Evolutionary conservation across 2,329 filamentous ascomycete species (phyloP).

Genomic region (Gnomoniopsis smithogilvyi): DNA sequence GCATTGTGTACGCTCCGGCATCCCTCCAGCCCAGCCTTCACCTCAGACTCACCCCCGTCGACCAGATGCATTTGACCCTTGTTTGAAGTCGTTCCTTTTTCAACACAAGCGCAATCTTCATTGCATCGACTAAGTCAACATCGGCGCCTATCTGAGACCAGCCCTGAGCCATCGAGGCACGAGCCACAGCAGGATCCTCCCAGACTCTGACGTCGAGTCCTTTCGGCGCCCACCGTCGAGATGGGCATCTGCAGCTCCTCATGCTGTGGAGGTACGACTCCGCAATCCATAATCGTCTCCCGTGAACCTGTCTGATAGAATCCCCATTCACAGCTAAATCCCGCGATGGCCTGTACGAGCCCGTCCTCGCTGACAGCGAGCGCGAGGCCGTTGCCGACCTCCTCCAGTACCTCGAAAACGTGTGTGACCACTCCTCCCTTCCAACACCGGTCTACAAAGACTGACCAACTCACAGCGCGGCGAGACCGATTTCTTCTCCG

Average conservation of each 20-base stretch:
- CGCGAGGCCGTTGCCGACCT: slow-evolving; percentile 95
- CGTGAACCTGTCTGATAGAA: slow-evolving; percentile 18
- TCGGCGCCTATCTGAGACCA: slow-evolving; percentile 5
- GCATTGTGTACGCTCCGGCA: slow-evolving; percentile 15
- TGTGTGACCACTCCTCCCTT: slow-evolving; percentile 41
- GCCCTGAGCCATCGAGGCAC: slow-evolving; percentile 9
- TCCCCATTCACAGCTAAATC: slow-evolving; percentile 57
- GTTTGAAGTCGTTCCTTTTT: neutral
- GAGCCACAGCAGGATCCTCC: slow-evolving; percentile 11
- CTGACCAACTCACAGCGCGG: slow-evolving; percentile 62
- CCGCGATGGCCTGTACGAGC: slow-evolving; percentile 79
- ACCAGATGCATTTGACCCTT: slow-evolving; percentile 13
- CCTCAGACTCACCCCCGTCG: slow-evolving; percentile 8
- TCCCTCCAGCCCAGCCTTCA: slow-evolving; percentile 1
- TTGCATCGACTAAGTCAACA: neutral
- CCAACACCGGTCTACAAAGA: neutral
- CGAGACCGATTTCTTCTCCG: slow-evolving; percentile 97
- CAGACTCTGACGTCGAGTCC: slow-evolving; percentile 15
- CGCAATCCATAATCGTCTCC: slow-evolving; percentile 1
- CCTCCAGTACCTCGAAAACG: slow-evolving; percentile 93
- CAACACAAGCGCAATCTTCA: neutral
- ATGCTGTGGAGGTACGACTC: slow-evolving; percentile 53
- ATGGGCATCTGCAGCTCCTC: slow-evolving; percentile 63
- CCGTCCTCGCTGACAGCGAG: slow-evolving; percentile 90
- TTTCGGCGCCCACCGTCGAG: slow-evolving; percentile 27